Percentiles rank a stretch among this genome's conserved stretches.
Evolutionary conservation across 1,284 basidiomycete genomes (phyloP).

Genomic region (Phenoliferia sp.): DNA sequence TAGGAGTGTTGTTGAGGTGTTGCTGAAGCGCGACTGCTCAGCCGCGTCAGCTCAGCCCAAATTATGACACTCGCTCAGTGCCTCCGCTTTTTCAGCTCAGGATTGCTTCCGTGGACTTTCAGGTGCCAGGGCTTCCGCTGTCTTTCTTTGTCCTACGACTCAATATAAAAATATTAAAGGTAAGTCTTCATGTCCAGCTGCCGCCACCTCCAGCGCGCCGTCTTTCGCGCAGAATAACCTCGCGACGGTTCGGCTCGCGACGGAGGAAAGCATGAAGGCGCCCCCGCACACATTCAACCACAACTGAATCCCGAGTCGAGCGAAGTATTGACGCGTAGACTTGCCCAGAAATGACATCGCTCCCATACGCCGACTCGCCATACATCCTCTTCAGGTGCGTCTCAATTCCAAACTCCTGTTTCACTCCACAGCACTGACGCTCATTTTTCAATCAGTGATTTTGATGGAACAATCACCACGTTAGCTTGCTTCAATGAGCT

Average conservation of each 20-base stretch:
- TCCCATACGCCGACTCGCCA: background rate
- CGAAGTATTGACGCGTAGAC: background rate
- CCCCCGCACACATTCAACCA: background rate
- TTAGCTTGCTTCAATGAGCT: slow-evolving; percentile 44
- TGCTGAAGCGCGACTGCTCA: too few relatives aligned
- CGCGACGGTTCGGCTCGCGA: background rate
- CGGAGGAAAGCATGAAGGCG: background rate
- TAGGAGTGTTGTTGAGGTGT: background rate
- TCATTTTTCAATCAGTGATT: slow-evolving; percentile 50
- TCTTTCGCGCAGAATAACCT: too few relatives aligned
- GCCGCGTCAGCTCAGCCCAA: too few relatives aligned
- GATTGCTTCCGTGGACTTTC: too few relatives aligned
- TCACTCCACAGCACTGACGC: background rate
- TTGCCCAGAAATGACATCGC: background rate
- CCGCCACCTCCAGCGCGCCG: too few relatives aligned
- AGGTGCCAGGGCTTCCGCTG: too few relatives aligned
- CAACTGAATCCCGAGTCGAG: background rate
- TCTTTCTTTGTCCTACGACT: too few relatives aligned
- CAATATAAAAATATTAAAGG: too few relatives aligned
- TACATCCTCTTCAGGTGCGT: background rate
- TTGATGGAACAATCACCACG: slow-evolving; percentile 46
- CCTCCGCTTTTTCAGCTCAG: too few relatives aligned
- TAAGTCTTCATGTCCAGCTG: too few relatives aligned
- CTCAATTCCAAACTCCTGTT: background rate
- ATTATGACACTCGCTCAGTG: too few relatives aligned